Evolutionary conservation across 2,329 filamentous ascomycete species (phyloP).

Genomic region (Fusarium palustre): DNA sequence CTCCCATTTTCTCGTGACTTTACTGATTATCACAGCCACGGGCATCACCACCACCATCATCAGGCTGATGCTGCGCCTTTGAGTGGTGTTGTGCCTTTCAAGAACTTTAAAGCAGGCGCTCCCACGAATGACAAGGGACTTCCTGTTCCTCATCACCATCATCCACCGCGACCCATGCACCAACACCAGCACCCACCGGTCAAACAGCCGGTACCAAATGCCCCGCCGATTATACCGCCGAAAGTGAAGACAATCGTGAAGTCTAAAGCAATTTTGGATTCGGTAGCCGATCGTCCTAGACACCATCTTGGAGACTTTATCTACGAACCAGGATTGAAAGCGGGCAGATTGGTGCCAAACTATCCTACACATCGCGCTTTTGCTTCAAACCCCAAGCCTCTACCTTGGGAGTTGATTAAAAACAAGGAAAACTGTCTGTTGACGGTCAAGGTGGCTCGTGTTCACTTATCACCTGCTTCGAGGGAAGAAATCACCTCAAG

Average conservation of each 20-base stretch:
- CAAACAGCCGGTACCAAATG: conserved; percentile 42
- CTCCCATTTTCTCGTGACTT: conserved; percentile 2
- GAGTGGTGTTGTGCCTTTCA: conserved; percentile 59
- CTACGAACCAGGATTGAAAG: conserved; percentile 76
- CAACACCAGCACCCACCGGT: conserved; percentile 38
- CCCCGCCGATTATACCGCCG: conserved; percentile 57
- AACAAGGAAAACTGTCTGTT: conserved; percentile 89
- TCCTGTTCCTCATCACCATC: conserved; percentile 61
- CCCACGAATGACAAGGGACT: conserved; percentile 58
- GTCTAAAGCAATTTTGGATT: conserved; percentile 77
- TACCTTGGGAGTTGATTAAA: conserved; percentile 78
- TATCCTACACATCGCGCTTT: conserved; percentile 57
- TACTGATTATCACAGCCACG: conserved; percentile 53
- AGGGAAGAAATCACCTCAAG: conserved; percentile 87
- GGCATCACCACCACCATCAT: conserved; percentile 70
- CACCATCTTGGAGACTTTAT: conserved; percentile 86
- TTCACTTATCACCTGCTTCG: conserved; percentile 76
- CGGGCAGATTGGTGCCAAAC: conserved; percentile 60
- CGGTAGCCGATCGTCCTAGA: conserved; percentile 76
- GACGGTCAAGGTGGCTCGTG: conserved; percentile 85
- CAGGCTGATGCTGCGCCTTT: conserved; percentile 61
- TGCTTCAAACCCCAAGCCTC: conserved; percentile 72
- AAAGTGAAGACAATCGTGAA: conserved; percentile 75
- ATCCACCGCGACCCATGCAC: conserved; percentile 53
- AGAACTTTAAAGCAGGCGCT: conserved; percentile 61